Evolutionary conservation across 2,329 filamentous ascomycete genomes (phyloP).

Genomic region (Hymenoscyphus infarciens): DNA sequence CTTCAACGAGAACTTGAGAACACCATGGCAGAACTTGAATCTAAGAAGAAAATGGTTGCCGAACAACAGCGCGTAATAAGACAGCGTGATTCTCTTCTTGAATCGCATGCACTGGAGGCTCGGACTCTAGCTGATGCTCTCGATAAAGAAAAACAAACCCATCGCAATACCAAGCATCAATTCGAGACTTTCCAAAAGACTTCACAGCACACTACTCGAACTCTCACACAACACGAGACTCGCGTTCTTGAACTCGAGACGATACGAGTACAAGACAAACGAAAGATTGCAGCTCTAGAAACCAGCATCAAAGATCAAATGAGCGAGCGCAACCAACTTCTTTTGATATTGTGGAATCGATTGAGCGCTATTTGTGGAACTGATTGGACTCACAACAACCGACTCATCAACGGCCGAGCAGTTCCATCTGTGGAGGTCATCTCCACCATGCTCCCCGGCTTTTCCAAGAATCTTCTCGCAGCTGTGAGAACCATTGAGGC

Average conservation of each 20-base stretch:
- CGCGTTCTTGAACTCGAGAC: slow-evolving; percentile 83
- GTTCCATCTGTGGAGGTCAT: slow-evolving; percentile 83
- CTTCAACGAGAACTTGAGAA: slow-evolving; percentile 84
- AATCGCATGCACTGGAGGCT: slow-evolving; percentile 82
- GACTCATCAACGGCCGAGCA: slow-evolving; percentile 79
- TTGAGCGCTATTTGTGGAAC: slow-evolving; percentile 81
- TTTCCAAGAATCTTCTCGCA: slow-evolving; percentile 82
- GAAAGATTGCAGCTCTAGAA: slow-evolving; percentile 70
- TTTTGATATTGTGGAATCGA: slow-evolving; percentile 86
- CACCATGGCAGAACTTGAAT: slow-evolving; percentile 77
- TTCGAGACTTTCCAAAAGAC: slow-evolving; percentile 87
- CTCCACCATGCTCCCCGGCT: slow-evolving; percentile 77
- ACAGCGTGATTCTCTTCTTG: slow-evolving; percentile 82
- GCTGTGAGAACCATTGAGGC: slow-evolving; percentile 85
- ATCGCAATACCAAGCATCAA: slow-evolving; percentile 80
- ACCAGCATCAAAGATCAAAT: slow-evolving; percentile 81
- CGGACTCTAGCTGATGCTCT: slow-evolving; percentile 82
- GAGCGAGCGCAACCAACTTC: slow-evolving; percentile 80
- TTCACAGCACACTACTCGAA: slow-evolving; percentile 81
- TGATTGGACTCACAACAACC: slow-evolving; percentile 89
- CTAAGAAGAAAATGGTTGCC: slow-evolving; percentile 70
- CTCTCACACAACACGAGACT: slow-evolving; percentile 78
- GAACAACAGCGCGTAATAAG: slow-evolving; percentile 90
- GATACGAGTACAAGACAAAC: slow-evolving; percentile 72
- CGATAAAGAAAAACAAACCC: slow-evolving; percentile 82